Percentiles rank a stretch among this genome's conserved stretches.
Conservation (phyloP, 805 yeast species). For the Cyberlindnera mrakii region DNA sequence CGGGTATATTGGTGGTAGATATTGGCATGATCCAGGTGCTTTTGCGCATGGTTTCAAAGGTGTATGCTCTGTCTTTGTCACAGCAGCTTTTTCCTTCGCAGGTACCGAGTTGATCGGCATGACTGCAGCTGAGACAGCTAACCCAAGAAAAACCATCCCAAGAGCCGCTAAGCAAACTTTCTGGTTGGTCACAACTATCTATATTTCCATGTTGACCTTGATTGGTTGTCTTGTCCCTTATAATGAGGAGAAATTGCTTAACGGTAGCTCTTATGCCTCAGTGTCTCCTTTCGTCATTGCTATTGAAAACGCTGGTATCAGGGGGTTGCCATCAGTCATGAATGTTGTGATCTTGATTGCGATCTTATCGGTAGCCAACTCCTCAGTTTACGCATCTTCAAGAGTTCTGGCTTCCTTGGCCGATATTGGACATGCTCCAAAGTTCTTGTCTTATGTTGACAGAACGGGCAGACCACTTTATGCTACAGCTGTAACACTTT, state of each 20-base stretch:
- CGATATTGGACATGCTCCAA: conserved; percentile 59
- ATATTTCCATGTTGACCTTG: conserved; percentile 48
- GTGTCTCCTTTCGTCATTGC: conserved; percentile 82
- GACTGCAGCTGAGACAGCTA: conserved; percentile 70
- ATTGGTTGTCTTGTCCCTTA: conserved; percentile 73
- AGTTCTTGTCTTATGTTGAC: conserved; percentile 53
- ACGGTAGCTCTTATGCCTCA: conserved; percentile 46
- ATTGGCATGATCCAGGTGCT: conserved; percentile 50
- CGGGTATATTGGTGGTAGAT: conserved; percentile 42
- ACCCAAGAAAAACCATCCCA: conserved; percentile 65
- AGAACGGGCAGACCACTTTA: conserved; percentile 62
- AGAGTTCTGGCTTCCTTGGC: conserved; percentile 61
- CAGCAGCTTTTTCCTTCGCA: conserved; percentile 70
- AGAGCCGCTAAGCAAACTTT: conserved; percentile 75
- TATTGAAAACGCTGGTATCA: conserved; percentile 54
- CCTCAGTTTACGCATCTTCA: conserved; percentile 65
- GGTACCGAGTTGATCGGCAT: conserved; percentile 71
- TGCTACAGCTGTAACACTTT: conserved; percentile 44
- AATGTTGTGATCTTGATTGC: conserved; percentile 65
- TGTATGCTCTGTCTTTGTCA: conserved; percentile 62
- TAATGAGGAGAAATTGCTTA: conserved; percentile 40
- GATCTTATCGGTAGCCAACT: conserved; percentile 65
- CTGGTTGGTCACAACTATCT: conserved; percentile 70
- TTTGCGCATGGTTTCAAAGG: conserved; percentile 56
- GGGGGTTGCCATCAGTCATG: conserved; percentile 57